Conservation (phyloP, 2,329 filamentous ascomycete species). For the Claviceps digitariae region DNA sequence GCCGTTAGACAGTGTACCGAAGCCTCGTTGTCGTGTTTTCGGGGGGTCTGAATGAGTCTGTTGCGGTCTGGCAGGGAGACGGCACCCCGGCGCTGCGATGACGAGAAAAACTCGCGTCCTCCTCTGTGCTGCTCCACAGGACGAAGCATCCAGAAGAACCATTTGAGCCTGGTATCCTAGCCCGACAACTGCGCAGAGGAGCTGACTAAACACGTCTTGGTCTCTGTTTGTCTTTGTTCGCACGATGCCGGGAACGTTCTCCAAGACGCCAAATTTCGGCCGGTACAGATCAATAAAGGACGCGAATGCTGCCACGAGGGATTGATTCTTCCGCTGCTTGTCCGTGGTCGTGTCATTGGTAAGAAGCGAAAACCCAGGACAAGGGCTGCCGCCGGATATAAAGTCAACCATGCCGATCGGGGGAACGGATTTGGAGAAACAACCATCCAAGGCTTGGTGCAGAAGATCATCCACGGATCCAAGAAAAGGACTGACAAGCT, state of each 20-base stretch:
- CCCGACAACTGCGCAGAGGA: conserved; percentile 59
- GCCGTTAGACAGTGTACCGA: conserved; percentile 49
- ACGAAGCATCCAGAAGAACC: conserved; percentile 55
- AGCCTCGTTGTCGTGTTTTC: conserved; percentile 13
- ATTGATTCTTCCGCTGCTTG: conserved; percentile 54
- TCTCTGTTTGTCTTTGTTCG: conserved; percentile 28
- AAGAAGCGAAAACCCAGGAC: conserved; percentile 57
- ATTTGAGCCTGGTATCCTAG: conserved; percentile 65
- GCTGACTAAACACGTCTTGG: conserved; percentile 57
- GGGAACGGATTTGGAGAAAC: conserved; percentile 35
- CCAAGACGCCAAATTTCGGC: conserved; percentile 60
- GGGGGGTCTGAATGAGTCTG: conserved; percentile 50
- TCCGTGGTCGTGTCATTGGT: conserved; percentile 44
- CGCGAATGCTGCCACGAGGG: conserved; percentile 62
- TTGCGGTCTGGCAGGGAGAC: conserved; percentile 39
- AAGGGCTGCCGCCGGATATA: conserved; percentile 62
- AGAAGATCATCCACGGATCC: conserved; percentile 64
- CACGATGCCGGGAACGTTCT: conserved; percentile 62
- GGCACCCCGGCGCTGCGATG: conserved; percentile 53
- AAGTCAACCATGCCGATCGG: conserved; percentile 51
- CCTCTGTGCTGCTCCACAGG: conserved; percentile 50
- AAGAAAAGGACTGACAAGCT: conserved; percentile 40
- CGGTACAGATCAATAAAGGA: conserved; percentile 62
- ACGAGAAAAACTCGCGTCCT: conserved; percentile 57
- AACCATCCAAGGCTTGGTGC: conserved; percentile 36